Base-by-base conservation (phyloP, 2,329 filamentous ascomycete genomes). In the Penicillium sp. region DNA sequence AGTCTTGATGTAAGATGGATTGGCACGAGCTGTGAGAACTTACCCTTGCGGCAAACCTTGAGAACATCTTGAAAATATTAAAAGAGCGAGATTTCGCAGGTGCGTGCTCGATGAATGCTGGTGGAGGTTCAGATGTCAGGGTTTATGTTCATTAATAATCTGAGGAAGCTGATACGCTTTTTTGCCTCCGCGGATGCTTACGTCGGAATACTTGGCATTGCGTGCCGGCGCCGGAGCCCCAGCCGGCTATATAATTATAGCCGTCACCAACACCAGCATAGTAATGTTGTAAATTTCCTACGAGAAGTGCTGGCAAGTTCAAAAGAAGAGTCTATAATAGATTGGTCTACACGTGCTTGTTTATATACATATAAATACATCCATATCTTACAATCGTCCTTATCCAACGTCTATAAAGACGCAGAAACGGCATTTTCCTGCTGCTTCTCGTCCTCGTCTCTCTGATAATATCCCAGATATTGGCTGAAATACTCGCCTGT, bases 401-500 rank as follows among this genome's bases (percentile, higher is more conserved):
- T 12, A 42, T 42, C 18, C 18, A 42, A 11, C 40, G n/a, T 16
- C n/a, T 43, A 43, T 43, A 43, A 12, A 7, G 40, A 43, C 18
- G 18, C 18, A 43, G 9, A 18, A 18, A 20, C 7, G 33, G 24
- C 26, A 9, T 24, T 21, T 35, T 20, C 23, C 12, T 47, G 24
- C 46, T 30, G 28, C 14, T 26, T 28, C 33, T 42, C 33, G 24
- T 48, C 33, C 18, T 52, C 49, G n/a, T 58, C 52, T 51, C 53
- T 35, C 20, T 65, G 56, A 57, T 72, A 71, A 46, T 68, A 51
- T 30, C 63, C 68, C 38, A 61, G 60, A 47, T 60, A 61, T 49
- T 68, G 67, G 9, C 66, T 63, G 50, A 72, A 59, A 66, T 86
- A 86, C 59, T 86, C 83, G 12, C 76, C 77, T 35, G 78, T 64